These are phyloP conservation scores for Alternaria sp. DNA, from an alignment of 2,329 filamentous ascomycete genomes.

Conservation along the genomic window DNA sequence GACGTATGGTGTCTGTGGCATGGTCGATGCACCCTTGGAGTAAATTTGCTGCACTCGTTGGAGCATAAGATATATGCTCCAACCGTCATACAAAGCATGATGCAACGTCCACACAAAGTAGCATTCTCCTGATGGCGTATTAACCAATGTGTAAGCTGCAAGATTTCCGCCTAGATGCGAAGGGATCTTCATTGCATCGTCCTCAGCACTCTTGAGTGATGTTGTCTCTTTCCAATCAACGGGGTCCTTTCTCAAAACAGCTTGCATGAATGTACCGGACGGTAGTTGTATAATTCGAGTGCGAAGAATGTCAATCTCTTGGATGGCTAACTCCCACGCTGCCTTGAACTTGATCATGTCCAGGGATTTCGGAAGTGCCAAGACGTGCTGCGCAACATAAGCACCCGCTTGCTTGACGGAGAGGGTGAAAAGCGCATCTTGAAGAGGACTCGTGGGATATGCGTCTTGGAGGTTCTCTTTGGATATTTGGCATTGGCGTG, in stretches of 20 bases:
- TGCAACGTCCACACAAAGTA: constrained; percentile 54
- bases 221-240: constrained; percentile 36
- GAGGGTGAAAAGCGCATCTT: constrained; percentile 59
- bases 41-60: constrained; percentile 43
- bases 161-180: constrained; percentile 36
- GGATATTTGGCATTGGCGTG: constrained; percentile 34
- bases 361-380: constrained; percentile 51
- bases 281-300: constrained; percentile 52
- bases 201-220: constrained; percentile 32
- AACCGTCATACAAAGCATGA: constrained; percentile 55
- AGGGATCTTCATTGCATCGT: constrained; percentile 28
- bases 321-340: constrained; percentile 58
- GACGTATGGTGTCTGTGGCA: constrained; percentile 38
- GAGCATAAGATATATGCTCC: constrained; percentile 44
- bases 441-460: constrained; percentile 55
- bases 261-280: constrained; percentile 41
- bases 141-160: constrained; percentile 41
- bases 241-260: constrained; percentile 39
- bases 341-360: constrained; percentile 56
- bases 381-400: constrained; percentile 59
- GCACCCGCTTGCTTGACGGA: constrained; percentile 58
- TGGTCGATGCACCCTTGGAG: constrained; percentile 21
- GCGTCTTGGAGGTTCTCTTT: constrained; percentile 49
- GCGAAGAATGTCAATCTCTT: constrained; percentile 59
- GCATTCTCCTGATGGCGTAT: constrained; percentile 19